Evolutionary conservation across 176 grass and related monocot genomes (phyloP), one percentile per base, ranked within the genome.

Genomic region (Oryza officinalis): DNA sequence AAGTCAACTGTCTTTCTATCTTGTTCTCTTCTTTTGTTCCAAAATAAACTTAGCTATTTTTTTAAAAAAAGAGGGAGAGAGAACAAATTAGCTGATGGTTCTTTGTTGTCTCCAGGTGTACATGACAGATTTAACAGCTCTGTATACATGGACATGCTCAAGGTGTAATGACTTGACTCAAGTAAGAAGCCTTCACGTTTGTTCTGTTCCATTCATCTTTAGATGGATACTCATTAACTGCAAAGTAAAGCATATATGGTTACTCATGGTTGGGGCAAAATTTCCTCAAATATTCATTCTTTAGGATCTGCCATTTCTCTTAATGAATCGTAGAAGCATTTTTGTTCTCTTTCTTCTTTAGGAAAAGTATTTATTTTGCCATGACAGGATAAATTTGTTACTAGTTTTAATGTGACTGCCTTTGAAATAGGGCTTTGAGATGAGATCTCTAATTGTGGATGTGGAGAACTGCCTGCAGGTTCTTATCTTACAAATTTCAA

Each of bases 401-500:
- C 35, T 63, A 83, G 30, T 66, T 84, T 87, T 64, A 3, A 84
- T 74, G 30, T 73, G 45, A 65, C 70, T 69, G 70, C 67, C 31
- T 35, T 32, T 88, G 28, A 79, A 82, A 84, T 76, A 98, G 95
- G 95, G 89, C 27, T 98, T 98, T 74, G 95, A 98, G 92, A 85
- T 95, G 89, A 83, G 85, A 76, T 92, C 85, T 79, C 85, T 98
- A 27, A 92, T 98, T 85, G 95, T 98, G 46, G 95, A 98, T 72
- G 83, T 98, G 79, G 70, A 86, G 69, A 91, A 89, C 85, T 98
- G 95, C 83, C 87, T 98, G 86, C 95, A 98, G 95, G 95, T 98
- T 50, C 84, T 31, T 76, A 26, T 86, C 54, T 44, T 68, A 80
- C 26, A 64, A 38, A 78, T 67, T 85, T 86, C 20, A 0, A 50